These are phyloP conservation scores for Rhizoctonia solani DNA, from an alignment of 1,284 basidiomycete species.

Conservation along the genomic window DNA sequence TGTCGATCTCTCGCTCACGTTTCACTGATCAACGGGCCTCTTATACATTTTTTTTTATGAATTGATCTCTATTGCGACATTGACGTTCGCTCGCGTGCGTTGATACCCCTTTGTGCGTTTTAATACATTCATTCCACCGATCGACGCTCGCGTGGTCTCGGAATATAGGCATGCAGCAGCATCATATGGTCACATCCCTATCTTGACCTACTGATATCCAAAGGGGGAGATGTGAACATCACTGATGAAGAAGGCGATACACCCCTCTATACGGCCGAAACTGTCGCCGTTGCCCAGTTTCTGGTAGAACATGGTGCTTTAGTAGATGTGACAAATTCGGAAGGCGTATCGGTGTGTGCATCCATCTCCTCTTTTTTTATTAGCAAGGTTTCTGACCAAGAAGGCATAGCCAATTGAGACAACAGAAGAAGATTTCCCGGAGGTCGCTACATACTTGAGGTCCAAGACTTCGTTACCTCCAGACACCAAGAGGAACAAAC, in stretches of 20 bases:
- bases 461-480: conserved; percentile 42
- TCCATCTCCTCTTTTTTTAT: conserved; percentile 8
- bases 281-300: conserved; percentile 73
- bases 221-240: conserved; percentile 85
- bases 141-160: too few species aligned
- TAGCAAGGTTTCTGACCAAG: neutral
- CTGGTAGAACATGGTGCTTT: conserved; percentile 82
- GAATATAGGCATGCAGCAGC: conserved; percentile 93
- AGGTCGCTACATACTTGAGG: conserved; percentile 71
- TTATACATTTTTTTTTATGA: neutral
- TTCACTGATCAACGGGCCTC: conserved; percentile 3
- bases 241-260: conserved; percentile 88
- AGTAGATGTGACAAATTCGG: conserved; percentile 63
- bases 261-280: conserved; percentile 88
- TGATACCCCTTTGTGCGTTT: too few species aligned
- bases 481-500: conserved; percentile 37
- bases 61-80: too few species aligned
- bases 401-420: conserved; percentile 67
- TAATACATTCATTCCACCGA: too few species aligned
- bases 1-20: too few species aligned
- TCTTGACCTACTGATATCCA: conserved; percentile 78
- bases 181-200: conserved; percentile 79
- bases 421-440: conserved; percentile 78
- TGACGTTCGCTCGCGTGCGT: too few species aligned
- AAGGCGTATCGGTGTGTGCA: conserved; percentile 79